Percentiles rank a stretch among this genome's conserved stretches.
phyloP scores from a whole-genome alignment of 1,139 yeast species.

The Suhomyces coccinellae region DNA sequence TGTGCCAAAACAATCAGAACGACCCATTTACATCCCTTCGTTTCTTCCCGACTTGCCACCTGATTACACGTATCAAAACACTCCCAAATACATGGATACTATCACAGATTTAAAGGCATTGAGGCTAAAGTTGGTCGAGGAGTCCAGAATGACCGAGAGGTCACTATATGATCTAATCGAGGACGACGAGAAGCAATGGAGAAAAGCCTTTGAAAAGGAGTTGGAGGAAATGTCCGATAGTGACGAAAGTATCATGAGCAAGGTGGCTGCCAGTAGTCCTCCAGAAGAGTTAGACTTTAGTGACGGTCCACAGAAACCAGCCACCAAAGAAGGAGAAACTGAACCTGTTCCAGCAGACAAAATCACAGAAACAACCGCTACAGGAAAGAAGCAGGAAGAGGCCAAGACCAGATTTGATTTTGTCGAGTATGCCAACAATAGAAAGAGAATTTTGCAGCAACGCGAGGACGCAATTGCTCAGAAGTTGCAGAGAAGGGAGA shows the following conservation, averaged over 20 bases:
- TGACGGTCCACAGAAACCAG: neutral
- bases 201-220: constrained; percentile 27
- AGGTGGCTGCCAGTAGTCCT: constrained; percentile 15
- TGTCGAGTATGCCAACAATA: constrained; percentile 52
- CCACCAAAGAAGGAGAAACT: neutral
- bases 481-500: constrained; percentile 24
- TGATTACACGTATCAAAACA: constrained; percentile 81
- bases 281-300: constrained; percentile 11
- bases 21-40: constrained; percentile 60
- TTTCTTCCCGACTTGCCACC: constrained; percentile 92
- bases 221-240: constrained; percentile 18
- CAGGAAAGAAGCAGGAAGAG: neutral
- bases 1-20: constrained; percentile 53
- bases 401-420: constrained; percentile 46
- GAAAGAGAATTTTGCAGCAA: constrained; percentile 25
- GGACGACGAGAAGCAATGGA: constrained; percentile 41
- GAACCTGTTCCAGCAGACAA: neutral
- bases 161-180: constrained; percentile 65
- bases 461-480: constrained; percentile 22
- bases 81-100: constrained; percentile 64
- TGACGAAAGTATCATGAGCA: constrained; percentile 28
- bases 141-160: constrained; percentile 75
- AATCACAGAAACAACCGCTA: neutral
- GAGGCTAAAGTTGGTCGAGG: constrained; percentile 70
- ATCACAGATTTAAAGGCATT: constrained; percentile 73